phyloP scores from a whole-genome alignment of 305 asterid species.

The Fraxinus albicans region DNA sequence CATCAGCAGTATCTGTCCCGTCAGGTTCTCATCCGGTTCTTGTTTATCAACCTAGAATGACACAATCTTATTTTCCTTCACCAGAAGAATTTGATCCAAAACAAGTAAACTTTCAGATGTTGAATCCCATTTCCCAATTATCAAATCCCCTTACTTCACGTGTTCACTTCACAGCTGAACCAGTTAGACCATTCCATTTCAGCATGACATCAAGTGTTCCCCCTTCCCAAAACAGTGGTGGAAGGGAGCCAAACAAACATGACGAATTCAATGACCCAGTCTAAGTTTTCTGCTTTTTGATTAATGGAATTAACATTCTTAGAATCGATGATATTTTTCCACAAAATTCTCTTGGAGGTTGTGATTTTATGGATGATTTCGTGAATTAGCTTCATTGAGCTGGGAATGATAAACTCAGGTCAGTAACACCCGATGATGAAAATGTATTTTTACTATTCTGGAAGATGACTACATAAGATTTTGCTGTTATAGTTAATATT shows the following conservation, averaged over 20 bases:
- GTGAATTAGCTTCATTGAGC: neutral
- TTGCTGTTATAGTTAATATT: slow-evolving; percentile 14
- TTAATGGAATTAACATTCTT: neutral
- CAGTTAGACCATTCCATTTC: slow-evolving; percentile 48
- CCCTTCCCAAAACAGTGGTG: slow-evolving; percentile 41
- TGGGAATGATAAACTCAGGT: neutral
- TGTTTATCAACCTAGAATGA: slow-evolving; percentile 47
- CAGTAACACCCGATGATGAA: neutral
- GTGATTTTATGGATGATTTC: slow-evolving; percentile 30
- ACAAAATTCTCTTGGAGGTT: neutral
- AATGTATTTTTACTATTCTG: neutral
- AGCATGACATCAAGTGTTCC: slow-evolving; percentile 51
- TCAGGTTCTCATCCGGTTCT: slow-evolving; percentile 46
- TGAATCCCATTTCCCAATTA: slow-evolving; percentile 26
- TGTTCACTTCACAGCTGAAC: slow-evolving; percentile 26
- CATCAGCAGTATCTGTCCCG: slow-evolving; percentile 26
- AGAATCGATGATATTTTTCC: neutral
- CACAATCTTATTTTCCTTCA: slow-evolving; percentile 55
- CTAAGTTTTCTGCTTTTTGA: neutral
- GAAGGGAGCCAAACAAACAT: slow-evolving; percentile 25
- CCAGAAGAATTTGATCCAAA: slow-evolving; percentile 32
- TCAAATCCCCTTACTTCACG: slow-evolving; percentile 29
- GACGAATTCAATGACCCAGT: slow-evolving; percentile 10
- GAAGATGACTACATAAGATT: neutral
- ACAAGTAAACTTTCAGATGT: slow-evolving; percentile 41